phyloP scores from a whole-genome alignment of 192 early-diverging fungal genomes.

The Tieghemiomyces parasiticus region DNA sequence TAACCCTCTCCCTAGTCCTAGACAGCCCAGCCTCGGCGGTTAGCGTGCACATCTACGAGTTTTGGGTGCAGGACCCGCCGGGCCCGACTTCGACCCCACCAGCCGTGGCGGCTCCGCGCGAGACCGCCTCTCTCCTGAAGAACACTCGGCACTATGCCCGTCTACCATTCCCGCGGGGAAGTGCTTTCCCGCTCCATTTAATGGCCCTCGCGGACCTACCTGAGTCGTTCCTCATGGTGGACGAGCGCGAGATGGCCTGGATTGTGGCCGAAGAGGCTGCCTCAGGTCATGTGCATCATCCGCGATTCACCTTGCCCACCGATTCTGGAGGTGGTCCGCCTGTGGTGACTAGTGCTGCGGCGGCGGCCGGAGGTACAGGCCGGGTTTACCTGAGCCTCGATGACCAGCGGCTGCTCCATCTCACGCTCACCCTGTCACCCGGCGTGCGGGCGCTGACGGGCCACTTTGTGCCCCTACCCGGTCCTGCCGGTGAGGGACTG shows the following conservation, averaged over 20 bases:
- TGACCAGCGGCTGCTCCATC: no score
- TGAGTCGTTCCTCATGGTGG: not conserved
- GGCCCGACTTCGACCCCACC: no score
- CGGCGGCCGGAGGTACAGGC: not conserved
- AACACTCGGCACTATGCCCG: slow-evolving; percentile 4
- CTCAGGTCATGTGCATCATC: slow-evolving; percentile 3
- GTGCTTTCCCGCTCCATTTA: not conserved
- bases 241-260: not conserved
- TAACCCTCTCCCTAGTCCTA: not conserved
- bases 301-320: not conserved
- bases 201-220: not conserved
- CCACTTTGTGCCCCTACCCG: no score
- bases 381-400: not conserved
- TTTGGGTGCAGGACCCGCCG: not conserved
- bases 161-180: not conserved
- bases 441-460: no score
- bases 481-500: not conserved
- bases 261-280: slow-evolving; percentile 3
- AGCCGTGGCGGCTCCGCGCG: no score
- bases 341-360: not conserved
- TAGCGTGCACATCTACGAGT: slow-evolving; percentile 9
- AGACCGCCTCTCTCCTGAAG: not conserved
- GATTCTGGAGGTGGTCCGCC: not conserved
- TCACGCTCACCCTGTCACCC: no score
- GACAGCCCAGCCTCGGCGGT: not conserved